Evolutionary conservation across 108 stramenopile genomes (phyloP).

Genomic region (Cyclotella atomus): DNA sequence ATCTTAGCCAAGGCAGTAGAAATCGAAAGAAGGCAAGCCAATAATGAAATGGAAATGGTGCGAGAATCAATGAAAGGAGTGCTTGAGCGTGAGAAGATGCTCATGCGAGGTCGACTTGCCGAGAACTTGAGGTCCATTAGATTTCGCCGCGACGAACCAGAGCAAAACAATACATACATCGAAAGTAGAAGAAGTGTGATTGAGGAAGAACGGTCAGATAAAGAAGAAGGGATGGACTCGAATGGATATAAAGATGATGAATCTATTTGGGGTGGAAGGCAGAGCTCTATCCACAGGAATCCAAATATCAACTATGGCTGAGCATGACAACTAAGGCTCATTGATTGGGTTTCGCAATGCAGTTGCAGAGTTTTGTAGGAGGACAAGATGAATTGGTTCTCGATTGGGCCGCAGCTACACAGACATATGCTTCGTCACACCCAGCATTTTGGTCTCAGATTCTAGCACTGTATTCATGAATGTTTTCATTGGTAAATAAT

Average conservation of each 20-base stretch:
- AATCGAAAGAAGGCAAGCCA: slow-evolving; percentile 31
- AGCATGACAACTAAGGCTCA: not conserved
- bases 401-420: too few relatives aligned
- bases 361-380: too few relatives aligned
- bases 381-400: too few relatives aligned
- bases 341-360: too few relatives aligned
- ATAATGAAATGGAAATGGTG: slow-evolving; percentile 29
- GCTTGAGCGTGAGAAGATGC: slow-evolving; percentile 25
- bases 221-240: not conserved
- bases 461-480: too few relatives aligned
- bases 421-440: too few relatives aligned
- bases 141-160: not conserved
- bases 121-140: not conserved
- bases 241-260: not conserved
- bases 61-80: slow-evolving; percentile 28
- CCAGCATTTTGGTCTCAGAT: too few relatives aligned
- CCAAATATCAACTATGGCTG: not conserved
- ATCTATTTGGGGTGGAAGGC: not conserved
- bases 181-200: not conserved
- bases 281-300: not conserved
- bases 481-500: too few relatives aligned
- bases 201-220: not conserved
- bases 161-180: not conserved
- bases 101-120: slow-evolving; percentile 29
- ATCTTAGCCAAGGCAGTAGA: slow-evolving; percentile 21